Evolutionary conservation across 805 yeast genomes (phyloP), one percentile per base, ranked within the genome.

Genomic region (Yarrowia sp.): DNA sequence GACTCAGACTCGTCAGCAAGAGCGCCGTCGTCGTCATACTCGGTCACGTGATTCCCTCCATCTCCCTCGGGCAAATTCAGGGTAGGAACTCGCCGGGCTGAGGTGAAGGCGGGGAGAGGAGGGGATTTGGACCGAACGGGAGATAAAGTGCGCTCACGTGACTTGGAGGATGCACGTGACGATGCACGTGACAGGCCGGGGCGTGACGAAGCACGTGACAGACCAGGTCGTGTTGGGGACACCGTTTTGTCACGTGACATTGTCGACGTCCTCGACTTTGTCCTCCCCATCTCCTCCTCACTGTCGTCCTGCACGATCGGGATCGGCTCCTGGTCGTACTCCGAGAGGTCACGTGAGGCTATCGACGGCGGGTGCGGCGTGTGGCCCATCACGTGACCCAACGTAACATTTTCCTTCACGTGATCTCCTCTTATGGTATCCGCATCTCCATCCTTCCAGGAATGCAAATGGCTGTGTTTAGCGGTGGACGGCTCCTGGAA

Each of bases 31-130:
- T 5, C 16, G n/a, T 53, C 3, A 5, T 38, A 11, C 3, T 38
- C 43, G 15, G 32, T 14, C 35, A 19, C 35, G 35, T 53, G 32
- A 22, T 55, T 56, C 0, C 63, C 63, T 10, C 63, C 63, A 10
- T 56, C 63, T 8, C 63, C 63, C 22, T 56, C 48, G 15, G 63
- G 63, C 19, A 56, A 11, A 22, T 56, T 22, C 22, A 56, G 16
- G 3, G 63, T 56, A 4, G 63, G 63, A 8, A 56, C 48, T 5
- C 63, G 59, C 9, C 63, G 46, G 8, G 46, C 36, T 0, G 63
- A 56, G 2, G 48, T 56, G 19, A 56, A 56, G 3, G 36, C 40
- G 2, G 63, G 63, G 1, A 56, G 38, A 4, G 61, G 46, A 14
- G 61, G 61, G 10, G 61, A 55, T 15, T 40, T 53, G 2, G 59